Evolutionary conservation across 306 rosid species (phyloP), one percentile per base, ranked within the genome.

Genomic region (Rubus idaeus): DNA sequence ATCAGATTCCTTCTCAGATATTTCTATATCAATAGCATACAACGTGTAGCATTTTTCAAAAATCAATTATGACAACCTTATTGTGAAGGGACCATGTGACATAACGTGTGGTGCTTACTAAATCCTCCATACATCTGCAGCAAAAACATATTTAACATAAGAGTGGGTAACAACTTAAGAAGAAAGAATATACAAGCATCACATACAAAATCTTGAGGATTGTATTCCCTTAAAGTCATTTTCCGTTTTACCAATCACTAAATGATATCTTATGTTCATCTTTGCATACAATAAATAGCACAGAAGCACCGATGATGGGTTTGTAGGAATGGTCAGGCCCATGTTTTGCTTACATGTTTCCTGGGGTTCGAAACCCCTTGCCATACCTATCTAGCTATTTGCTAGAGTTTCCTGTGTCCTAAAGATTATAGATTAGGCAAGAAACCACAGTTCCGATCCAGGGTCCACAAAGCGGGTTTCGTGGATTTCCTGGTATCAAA

Each of bases 71-170:
- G 23, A 64, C 30, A 60, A 92, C 98, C 98, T 95, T 95, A 77
- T 95, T 95, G 84, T 95, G 98, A 69, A 95, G 97, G 71, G 98
- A 95, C 98, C 98, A 95, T 58, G 97, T 85, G 71, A 95, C 97
- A 53, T 95, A 95, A 40, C 97, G 87, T 60, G 98, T 95, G 74
- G 98, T 90, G 97, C 98, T 95, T 81, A 90, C 86, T 85, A 95
- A 86, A 84, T 95, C 98, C 86, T 95, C 98, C 97, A 92, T 89
- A 75, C 97, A 92, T 81, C 98, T 95, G 83, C 76, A 83, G 77
- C 83, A 76, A 75, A 47, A 67, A 68, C 74, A 58, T 75, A 83
- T 52, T 55, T 42, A 44, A 14, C 47, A n/a, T 23, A n/a, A 65
- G 74, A 68, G 17, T 65, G 78, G 64, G 46, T 41, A 55, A 64